Evolutionary conservation across 345 rosid species (phyloP).

Genomic region (Cardamine occulta): DNA sequence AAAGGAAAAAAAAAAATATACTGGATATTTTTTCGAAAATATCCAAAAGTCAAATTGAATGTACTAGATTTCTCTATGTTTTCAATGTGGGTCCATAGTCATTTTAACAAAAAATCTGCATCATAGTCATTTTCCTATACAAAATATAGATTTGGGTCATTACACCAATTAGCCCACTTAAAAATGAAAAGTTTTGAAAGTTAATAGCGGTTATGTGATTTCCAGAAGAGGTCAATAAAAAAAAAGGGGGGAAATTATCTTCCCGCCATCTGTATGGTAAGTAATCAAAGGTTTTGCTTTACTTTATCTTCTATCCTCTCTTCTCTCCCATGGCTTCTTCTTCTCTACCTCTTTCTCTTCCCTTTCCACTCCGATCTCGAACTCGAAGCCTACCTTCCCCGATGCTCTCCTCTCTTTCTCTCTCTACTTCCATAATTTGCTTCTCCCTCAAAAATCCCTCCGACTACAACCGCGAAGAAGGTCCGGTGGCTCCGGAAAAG

Average conservation of each 20-base stretch:
- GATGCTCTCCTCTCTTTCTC: slow-evolving; percentile 38
- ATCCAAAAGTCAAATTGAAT: too few species aligned
- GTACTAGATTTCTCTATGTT: too few species aligned
- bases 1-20: too few species aligned
- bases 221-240: background rate
- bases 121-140: too few species aligned
- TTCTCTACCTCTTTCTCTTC: slow-evolving; percentile 43
- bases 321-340: slow-evolving; percentile 41
- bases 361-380: slow-evolving; percentile 21
- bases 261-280: slow-evolving; percentile 33
- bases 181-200: background rate
- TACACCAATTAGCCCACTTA: too few species aligned
- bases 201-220: background rate
- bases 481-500: slow-evolving; percentile 82
- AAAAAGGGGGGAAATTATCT: background rate
- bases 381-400: slow-evolving; percentile 26
- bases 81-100: too few species aligned
- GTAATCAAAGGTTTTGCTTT: background rate
- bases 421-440: slow-evolving; percentile 47
- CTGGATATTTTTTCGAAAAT: too few species aligned
- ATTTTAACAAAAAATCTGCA: too few species aligned
- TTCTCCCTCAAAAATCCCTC: slow-evolving; percentile 47
- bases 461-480: slow-evolving; percentile 52
- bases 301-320: background rate
- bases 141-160: too few species aligned